Percentiles rank a stretch among this genome's conserved stretches.
Conservation (phyloP, 1,284 basidiomycete genomes). For the Ganoderma boninense region DNA sequence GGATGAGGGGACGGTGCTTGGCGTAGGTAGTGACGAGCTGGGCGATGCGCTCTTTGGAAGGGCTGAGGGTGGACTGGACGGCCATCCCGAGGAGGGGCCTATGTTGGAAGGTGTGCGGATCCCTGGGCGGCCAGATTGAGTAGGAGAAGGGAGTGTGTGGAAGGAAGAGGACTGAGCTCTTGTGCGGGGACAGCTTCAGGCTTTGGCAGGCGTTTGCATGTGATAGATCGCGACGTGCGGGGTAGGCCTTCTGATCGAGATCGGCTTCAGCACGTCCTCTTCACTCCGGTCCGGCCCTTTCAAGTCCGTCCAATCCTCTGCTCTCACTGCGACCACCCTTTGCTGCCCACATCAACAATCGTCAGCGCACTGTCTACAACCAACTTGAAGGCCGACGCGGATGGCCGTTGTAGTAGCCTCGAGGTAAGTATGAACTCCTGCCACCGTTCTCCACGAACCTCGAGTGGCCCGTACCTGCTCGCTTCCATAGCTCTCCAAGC, state of each 20-base stretch:
- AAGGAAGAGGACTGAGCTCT: not conserved
- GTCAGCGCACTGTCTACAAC: not conserved
- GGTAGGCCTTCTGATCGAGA: conserved; percentile 6
- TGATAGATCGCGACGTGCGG: conserved; percentile 16
- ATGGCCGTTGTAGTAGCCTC: too few species aligned
- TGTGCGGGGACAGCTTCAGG: not conserved
- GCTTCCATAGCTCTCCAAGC: not conserved
- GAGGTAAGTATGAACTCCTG: not conserved
- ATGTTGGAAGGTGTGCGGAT: not conserved
- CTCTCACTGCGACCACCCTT: too few species aligned
- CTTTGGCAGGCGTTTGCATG: conserved; percentile 1
- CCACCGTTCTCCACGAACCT: not conserved
- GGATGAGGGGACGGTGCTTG: conserved; percentile 71
- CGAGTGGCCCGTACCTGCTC: not conserved
- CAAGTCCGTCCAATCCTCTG: too few species aligned
- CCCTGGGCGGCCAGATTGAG: not conserved
- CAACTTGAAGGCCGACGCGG: not conserved
- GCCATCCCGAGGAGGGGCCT: conserved; percentile 35
- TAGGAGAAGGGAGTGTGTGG: not conserved
- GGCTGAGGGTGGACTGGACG: conserved; percentile 39
- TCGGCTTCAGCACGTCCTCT: not conserved
- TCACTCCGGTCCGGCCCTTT: too few species aligned
- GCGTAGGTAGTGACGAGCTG: conserved; percentile 62
- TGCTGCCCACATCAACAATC: not conserved
- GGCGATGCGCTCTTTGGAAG: conserved; percentile 43